These are phyloP conservation scores for Zea mays DNA, from an alignment of 176 grass and related monocot species.

Conservation along the genomic window Zm-B73-REFERENCE-NAM-5.0 NC_050096.1:56137501-56138000, in stretches of 20 bases:
- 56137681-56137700: constrained; percentile 68
- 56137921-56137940: constrained; percentile 89
- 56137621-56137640: constrained; percentile 85
- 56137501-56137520: constrained; percentile 81
- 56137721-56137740: constrained; percentile 81
- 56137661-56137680: constrained; percentile 60
- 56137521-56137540: constrained; percentile 83
- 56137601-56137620: constrained; percentile 60
- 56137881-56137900: constrained; percentile 98
- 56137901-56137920: constrained; percentile 67
- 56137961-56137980: constrained; percentile 87
- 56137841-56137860: constrained; percentile 78
- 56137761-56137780: constrained; percentile 97
- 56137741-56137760: constrained; percentile 89
- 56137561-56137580: constrained; percentile 70
- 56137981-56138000: constrained; percentile 88
- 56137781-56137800: constrained; percentile 88
- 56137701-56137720: constrained; percentile 90
- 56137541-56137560: constrained; percentile 72
- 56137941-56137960: constrained; percentile 92
- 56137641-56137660: constrained; percentile 72
- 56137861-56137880: constrained; percentile 84
- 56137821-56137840: constrained; percentile 85
- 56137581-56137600: constrained; percentile 87
- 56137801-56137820: constrained; percentile 82